A percentile compares a stretch with the other conserved stretches of the same genome.
Conservation (phyloP, 768 basidiomycete species). For the Daedalea quercina region DNA sequence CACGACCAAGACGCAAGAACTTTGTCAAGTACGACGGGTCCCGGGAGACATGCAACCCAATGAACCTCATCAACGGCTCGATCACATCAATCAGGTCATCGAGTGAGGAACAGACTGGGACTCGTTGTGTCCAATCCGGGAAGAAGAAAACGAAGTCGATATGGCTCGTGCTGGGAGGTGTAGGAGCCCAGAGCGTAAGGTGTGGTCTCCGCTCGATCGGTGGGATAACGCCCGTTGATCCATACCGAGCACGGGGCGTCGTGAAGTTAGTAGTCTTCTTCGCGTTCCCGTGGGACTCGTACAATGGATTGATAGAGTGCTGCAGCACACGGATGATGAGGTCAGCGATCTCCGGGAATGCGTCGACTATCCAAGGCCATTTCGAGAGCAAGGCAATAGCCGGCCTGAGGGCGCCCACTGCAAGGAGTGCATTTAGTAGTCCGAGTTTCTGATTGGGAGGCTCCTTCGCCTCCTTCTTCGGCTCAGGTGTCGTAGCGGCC, state of each 20-base stretch:
- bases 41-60: slow-evolving; percentile 77
- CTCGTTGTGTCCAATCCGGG: slow-evolving; percentile 68
- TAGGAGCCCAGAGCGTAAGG: slow-evolving; percentile 74
- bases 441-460: slow-evolving; percentile 72
- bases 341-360: slow-evolving; percentile 80
- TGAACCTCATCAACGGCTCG: slow-evolving; percentile 72
- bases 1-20: slow-evolving; percentile 70
- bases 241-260: slow-evolving; percentile 59
- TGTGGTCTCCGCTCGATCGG: slow-evolving; percentile 53
- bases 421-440: slow-evolving; percentile 72
- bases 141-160: slow-evolving; percentile 90
- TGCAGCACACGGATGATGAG: slow-evolving; percentile 73
- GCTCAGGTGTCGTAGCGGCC: slow-evolving; percentile 31
- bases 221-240: slow-evolving; percentile 44
- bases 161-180: slow-evolving; percentile 68
- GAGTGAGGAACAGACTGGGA: slow-evolving; percentile 56
- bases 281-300: slow-evolving; percentile 39
- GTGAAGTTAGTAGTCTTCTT: slow-evolving; percentile 59
- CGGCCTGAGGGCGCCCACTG: slow-evolving; percentile 77
- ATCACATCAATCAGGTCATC: slow-evolving; percentile 73
- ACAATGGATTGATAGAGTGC: slow-evolving; percentile 63
- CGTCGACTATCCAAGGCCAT: slow-evolving; percentile 81
- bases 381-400: slow-evolving; percentile 73
- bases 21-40: slow-evolving; percentile 75
- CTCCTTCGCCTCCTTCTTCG: slow-evolving; percentile 34